Evolutionary conservation across 768 basidiomycete genomes (phyloP), one percentile per base, ranked within the genome.

Genomic region (Boletellus ananas): DNA sequence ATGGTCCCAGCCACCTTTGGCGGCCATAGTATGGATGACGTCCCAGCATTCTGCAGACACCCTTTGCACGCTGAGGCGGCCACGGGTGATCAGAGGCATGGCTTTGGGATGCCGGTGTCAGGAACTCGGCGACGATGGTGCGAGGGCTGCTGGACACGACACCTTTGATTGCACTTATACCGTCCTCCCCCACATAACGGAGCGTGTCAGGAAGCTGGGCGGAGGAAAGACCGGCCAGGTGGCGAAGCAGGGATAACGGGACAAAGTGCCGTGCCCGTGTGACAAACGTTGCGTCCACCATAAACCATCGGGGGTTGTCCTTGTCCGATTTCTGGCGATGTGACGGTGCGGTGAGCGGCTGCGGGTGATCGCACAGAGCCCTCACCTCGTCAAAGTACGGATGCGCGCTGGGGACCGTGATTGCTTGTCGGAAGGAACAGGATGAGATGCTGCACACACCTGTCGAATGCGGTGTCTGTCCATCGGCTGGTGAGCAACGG

Each of bases 401-500:
- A 67, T 95, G 91, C 16, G 67, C 46, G 12, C 81, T 83, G 50
- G 40, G 52, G 4, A 20, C n/a, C 37, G 51, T 31, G 43, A 47
- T 49, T 10, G 54, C 17, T 56, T 46, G 35, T 40, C 54, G 45
- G 40, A 41, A 41, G 14, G 34, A 36, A 23, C 51, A 12, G 25
- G 17, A 1, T 27, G 20, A 16, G 47, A 41, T 39, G 38, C 27
- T 12, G 3, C 38, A 70, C 84, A 57, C 61, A 90, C 90, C 79
- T 62, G 62, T 94, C 90, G 90, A 90, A 95, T 31, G 93, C 91
- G 4, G 93, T 92, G 58, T 88, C 93, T 95, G 51, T 41, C 47
- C 33, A 41, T 33, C 12, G 23, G 34, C 11, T 14, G 6, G 33
- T 61, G 39, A 63, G 59, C 40, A 2, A 33, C 34, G 42, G 29